Conservation (phyloP, 2,329 filamentous ascomycete genomes). For the Parafenestella ontariensis region DNA sequence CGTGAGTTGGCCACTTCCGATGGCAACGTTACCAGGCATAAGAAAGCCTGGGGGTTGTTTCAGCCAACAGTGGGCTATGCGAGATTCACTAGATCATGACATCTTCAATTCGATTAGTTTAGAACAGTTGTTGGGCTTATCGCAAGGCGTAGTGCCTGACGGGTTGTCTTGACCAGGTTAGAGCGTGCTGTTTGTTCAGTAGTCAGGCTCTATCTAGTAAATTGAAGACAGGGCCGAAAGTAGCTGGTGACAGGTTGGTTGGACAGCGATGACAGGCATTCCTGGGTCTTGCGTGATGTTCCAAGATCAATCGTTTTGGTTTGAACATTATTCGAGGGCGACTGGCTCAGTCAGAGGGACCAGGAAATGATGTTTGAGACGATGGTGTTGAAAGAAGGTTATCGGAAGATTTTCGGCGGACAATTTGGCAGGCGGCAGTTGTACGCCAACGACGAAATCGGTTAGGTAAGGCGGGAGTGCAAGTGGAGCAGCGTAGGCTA, state of each 20-base stretch:
- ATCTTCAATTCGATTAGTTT: background rate
- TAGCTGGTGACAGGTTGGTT: background rate
- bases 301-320: background rate
- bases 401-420: conserved; percentile 7
- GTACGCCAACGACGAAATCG: conserved; percentile 5
- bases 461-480: conserved; percentile 5
- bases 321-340: conserved; percentile 3
- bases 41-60: background rate
- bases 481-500: conserved; percentile 5
- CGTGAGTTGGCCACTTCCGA: background rate
- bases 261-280: background rate
- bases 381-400: conserved; percentile 28
- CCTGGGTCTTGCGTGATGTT: background rate
- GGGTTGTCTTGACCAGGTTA: background rate
- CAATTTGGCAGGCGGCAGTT: conserved; percentile 7
- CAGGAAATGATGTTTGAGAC: background rate
- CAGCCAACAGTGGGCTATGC: conserved; percentile 1
- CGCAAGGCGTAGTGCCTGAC: too few species aligned
- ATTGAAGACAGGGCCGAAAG: background rate
- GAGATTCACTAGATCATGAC: background rate
- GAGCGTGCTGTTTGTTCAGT: conserved; percentile 1
- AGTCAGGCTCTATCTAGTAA: background rate
- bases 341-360: background rate
- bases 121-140: background rate
- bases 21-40: background rate